These are phyloP conservation scores for Zygoascus flipseniorum DNA, from an alignment of 805 yeast species.

Conservation along the genomic window DNA sequence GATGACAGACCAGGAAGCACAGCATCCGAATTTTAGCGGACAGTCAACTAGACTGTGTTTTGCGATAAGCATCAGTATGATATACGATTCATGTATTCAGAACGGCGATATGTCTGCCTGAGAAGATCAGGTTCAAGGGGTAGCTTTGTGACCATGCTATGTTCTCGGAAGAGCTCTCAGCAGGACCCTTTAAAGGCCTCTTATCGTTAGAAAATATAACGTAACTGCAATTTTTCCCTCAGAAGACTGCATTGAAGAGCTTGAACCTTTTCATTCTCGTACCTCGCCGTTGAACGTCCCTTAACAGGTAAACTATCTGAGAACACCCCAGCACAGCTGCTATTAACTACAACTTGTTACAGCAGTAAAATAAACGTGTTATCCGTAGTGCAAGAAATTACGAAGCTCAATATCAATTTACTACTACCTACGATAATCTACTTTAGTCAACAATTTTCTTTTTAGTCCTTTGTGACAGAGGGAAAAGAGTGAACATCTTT, in stretches of 20 bases:
- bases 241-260: slow-evolving; percentile 9
- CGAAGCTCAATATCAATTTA: not conserved
- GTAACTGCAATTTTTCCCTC: slow-evolving; percentile 9
- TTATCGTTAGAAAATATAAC: slow-evolving; percentile 10
- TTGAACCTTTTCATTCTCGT: slow-evolving; percentile 5
- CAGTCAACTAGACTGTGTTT: slow-evolving; percentile 10
- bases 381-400: not conserved
- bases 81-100: slow-evolving; percentile 5
- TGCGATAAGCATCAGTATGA: slow-evolving; percentile 10
- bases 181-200: slow-evolving; percentile 13
- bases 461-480: not conserved
- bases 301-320: not conserved
- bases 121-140: slow-evolving; percentile 9
- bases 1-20: slow-evolving; percentile 8
- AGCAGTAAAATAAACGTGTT: too few relatives aligned
- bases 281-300: not conserved
- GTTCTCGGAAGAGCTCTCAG: slow-evolving; percentile 8
- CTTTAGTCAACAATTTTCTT: not conserved
- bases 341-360: slow-evolving; percentile 9
- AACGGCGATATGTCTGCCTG: slow-evolving; percentile 1
- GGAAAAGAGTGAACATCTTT: not conserved
- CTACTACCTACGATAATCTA: not conserved
- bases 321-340: slow-evolving; percentile 6
- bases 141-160: slow-evolving; percentile 15
- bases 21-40: slow-evolving; percentile 15